Conservation (phyloP, 1,284 basidiomycete species). For the Leccinum pallidistipes region DNA sequence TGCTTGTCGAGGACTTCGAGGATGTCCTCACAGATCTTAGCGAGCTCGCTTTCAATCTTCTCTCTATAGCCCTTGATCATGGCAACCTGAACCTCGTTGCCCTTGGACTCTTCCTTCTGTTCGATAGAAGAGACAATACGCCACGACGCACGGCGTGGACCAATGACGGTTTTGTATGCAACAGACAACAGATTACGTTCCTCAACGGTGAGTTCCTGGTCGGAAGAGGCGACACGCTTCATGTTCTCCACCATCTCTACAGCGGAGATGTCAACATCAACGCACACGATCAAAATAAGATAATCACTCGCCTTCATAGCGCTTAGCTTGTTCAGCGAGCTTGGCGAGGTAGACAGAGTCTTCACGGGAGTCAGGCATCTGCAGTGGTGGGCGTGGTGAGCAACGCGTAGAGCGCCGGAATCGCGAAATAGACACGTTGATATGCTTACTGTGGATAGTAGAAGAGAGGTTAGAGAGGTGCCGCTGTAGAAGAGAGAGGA, state of each 20-base stretch:
- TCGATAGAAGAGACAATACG: conserved; percentile 99
- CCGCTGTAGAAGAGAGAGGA: conserved; percentile 17
- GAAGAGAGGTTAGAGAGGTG: conserved; percentile 9
- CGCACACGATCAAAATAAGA: conserved; percentile 7
- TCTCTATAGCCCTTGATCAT: conserved; percentile 99
- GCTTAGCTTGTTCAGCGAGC: conserved; percentile 98
- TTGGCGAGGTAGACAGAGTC: conserved; percentile 99
- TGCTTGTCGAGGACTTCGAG: conserved; percentile 98
- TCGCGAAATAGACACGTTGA: conserved; percentile 29
- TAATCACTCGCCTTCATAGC: conserved; percentile 82
- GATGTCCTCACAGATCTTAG: conserved; percentile 99
- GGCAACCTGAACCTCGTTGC: conserved; percentile 94
- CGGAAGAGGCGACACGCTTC: conserved; percentile 96
- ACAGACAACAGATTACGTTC: conserved; percentile 99
- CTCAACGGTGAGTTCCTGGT: conserved; percentile 98
- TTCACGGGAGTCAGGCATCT: conserved; percentile 90
- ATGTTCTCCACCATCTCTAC: conserved; percentile 99
- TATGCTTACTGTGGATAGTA: conserved; percentile 37
- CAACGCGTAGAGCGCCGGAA: conserved; percentile 12
- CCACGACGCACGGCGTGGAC: conserved; percentile 98
- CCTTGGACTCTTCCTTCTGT: conserved; percentile 99
- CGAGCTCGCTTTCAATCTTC: conserved; percentile 98
- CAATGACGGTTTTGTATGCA: conserved; percentile 99
- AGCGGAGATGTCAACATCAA: conserved; percentile 18
- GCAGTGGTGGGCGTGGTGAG: conserved; percentile 23